phyloP scores from a whole-genome alignment of 805 yeast species.

The Teunomyces panamensis region DNA sequence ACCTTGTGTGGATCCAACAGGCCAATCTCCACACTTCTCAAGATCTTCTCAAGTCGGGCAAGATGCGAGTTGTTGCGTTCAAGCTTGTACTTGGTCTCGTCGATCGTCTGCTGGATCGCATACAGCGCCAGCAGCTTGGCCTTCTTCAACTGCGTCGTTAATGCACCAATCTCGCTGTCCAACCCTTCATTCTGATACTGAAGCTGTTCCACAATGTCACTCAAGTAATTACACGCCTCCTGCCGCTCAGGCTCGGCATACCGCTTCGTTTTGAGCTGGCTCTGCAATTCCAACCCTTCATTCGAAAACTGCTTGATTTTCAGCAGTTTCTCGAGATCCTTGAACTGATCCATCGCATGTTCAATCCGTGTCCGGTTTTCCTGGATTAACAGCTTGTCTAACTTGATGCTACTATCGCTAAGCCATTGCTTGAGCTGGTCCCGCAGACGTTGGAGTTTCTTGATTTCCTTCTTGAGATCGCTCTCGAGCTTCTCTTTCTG shows the following conservation, averaged over 20 bases:
- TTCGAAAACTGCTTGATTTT: conserved; percentile 92
- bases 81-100: conserved; percentile 57
- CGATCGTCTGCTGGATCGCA: conserved; percentile 49
- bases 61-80: conserved; percentile 81
- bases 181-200: conserved; percentile 75
- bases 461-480: conserved; percentile 91
- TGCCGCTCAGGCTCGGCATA: conserved; percentile 70
- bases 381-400: conserved; percentile 42
- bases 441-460: conserved; percentile 86
- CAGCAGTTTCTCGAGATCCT: conserved; percentile 88
- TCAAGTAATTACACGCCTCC: conserved; percentile 68
- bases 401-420: conserved; percentile 86
- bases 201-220: conserved; percentile 71
- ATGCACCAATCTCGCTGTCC: conserved; percentile 59
- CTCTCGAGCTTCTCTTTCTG: conserved; percentile 92
- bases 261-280: conserved; percentile 27
- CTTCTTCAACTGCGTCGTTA: conserved; percentile 36
- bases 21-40: conserved; percentile 76
- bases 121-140: conserved; percentile 50
- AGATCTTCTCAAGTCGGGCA: conserved; percentile 69
- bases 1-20: conserved; percentile 75
- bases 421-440: conserved; percentile 96
- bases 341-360: conserved; percentile 94
- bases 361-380: conserved; percentile 73
- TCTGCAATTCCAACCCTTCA: conserved; percentile 80